phyloP scores from a whole-genome alignment of 2,329 filamentous ascomycete species.

The Lachnellula hyalina region DNA sequence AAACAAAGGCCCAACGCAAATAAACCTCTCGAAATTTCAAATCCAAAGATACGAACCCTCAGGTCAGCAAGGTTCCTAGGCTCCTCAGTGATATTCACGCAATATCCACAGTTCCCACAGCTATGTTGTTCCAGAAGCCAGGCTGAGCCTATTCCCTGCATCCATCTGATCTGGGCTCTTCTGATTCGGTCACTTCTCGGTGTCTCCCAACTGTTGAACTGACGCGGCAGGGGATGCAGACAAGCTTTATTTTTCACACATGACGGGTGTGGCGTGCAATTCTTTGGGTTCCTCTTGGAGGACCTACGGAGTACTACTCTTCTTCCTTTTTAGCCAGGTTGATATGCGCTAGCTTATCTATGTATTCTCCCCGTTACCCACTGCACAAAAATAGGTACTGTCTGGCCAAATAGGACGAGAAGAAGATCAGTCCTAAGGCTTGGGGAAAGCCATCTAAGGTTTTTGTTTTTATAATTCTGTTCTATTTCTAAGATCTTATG shows the following conservation, averaged over 20 bases:
- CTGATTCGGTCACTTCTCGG: constrained; percentile 10
- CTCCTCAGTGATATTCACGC: background rate
- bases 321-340: too few species aligned
- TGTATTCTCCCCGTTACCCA: too few species aligned
- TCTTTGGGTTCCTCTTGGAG: too few species aligned
- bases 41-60: background rate
- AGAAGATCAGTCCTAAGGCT: too few species aligned
- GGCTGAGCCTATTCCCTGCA: background rate
- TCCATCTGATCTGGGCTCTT: constrained; percentile 1
- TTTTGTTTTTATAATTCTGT: too few species aligned
- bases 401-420: too few species aligned
- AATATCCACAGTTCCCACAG: background rate
- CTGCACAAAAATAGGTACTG: too few species aligned
- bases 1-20: background rate
- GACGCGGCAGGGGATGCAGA: background rate
- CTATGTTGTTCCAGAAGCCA: background rate
- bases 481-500: too few species aligned
- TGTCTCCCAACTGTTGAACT: background rate
- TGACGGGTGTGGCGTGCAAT: background rate
- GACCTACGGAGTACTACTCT: too few species aligned
- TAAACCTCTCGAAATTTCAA: background rate
- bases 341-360: too few species aligned
- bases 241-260: background rate
- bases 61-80: background rate
- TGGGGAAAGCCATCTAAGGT: too few species aligned